phyloP scores from a whole-genome alignment of 495 filamentous ascomycete species.

The Aspergillus nanangensis region DNA sequence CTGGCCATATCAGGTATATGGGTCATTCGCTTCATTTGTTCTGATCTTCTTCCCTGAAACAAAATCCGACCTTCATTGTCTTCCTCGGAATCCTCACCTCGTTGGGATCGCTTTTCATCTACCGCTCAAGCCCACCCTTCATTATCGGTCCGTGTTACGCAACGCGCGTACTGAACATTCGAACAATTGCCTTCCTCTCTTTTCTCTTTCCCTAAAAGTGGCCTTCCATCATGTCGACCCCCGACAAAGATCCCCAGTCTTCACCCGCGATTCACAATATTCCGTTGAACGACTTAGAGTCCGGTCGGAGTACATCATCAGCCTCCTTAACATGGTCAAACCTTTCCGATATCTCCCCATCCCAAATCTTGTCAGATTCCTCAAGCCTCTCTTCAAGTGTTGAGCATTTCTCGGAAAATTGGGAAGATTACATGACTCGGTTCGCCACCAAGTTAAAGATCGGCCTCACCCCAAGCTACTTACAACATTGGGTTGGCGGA shows the following conservation, averaged over 20 bases:
- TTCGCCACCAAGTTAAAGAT: slow-evolving; percentile 28
- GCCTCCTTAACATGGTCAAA: slow-evolving; percentile 7
- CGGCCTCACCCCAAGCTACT: slow-evolving; percentile 35
- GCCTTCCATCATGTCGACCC: slow-evolving; percentile 11
- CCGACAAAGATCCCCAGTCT: slow-evolving; percentile 10
- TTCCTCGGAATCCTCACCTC: neutral
- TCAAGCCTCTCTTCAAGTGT: slow-evolving; percentile 13
- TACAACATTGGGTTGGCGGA: slow-evolving; percentile 36
- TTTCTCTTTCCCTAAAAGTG: neutral
- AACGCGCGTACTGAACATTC: neutral
- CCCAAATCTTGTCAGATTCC: slow-evolving; percentile 26
- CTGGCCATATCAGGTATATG: neutral
- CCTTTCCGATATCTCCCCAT: slow-evolving; percentile 15
- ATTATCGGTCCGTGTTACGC: slow-evolving; percentile 3
- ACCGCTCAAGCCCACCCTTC: neutral
- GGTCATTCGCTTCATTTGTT: neutral
- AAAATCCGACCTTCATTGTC: neutral
- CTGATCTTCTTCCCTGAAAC: no score
- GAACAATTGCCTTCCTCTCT: neutral
- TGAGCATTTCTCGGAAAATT: slow-evolving; percentile 23
- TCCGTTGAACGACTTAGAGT: slow-evolving; percentile 31
- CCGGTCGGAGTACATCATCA: slow-evolving; percentile 1
- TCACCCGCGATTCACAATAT: slow-evolving; percentile 24
- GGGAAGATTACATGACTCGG: slow-evolving; percentile 22
- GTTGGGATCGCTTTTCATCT: neutral